A percentile compares a stretch with the other conserved stretches of the same genome.
phyloP scores from a whole-genome alignment of 1,284 basidiomycete species.

The Mycosarcoma maydis region DNA sequence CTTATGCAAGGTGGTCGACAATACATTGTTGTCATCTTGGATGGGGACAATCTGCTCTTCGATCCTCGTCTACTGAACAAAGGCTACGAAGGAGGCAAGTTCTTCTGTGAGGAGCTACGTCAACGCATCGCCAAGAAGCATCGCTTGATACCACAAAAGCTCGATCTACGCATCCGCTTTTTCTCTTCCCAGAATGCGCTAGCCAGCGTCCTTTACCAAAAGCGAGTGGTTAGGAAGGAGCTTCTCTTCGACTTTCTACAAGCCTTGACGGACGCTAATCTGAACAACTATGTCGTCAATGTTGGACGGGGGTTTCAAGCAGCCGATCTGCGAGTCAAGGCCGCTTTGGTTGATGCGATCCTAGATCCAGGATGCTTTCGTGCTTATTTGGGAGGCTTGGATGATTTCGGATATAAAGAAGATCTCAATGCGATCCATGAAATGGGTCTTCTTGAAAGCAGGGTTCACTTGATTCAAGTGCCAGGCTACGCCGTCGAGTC shows the following conservation, averaged over 20 bases:
- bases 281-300: conserved; percentile 37
- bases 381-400: conserved; percentile 40
- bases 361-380: conserved; percentile 32
- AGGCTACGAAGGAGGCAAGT: conserved; percentile 33
- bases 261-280: conserved; percentile 20
- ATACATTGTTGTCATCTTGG: conserved; percentile 34
- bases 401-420: conserved; percentile 40
- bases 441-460: conserved; percentile 18
- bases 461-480: conserved; percentile 37
- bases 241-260: conserved; percentile 25
- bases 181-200: conserved; percentile 13
- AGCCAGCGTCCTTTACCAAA: not conserved
- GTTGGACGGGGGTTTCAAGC: conserved; percentile 29
- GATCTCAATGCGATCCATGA: conserved; percentile 25
- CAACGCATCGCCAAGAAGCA: conserved; percentile 35
- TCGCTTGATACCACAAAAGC: conserved; percentile 4
- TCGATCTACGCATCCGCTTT: conserved; percentile 31
- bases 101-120: conserved; percentile 22
- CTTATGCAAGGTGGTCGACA: conserved; percentile 6
- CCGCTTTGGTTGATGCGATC: conserved; percentile 35
- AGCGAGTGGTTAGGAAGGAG: conserved; percentile 1
- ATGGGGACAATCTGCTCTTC: conserved; percentile 39
- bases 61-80: conserved; percentile 20
- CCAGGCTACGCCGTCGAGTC: conserved; percentile 31
- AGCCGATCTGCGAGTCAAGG: conserved; percentile 38